Evolutionary conservation across 495 filamentous ascomycete species (phyloP), one percentile per base, ranked within the genome.

Genomic region (Daldinia childiae): DNA sequence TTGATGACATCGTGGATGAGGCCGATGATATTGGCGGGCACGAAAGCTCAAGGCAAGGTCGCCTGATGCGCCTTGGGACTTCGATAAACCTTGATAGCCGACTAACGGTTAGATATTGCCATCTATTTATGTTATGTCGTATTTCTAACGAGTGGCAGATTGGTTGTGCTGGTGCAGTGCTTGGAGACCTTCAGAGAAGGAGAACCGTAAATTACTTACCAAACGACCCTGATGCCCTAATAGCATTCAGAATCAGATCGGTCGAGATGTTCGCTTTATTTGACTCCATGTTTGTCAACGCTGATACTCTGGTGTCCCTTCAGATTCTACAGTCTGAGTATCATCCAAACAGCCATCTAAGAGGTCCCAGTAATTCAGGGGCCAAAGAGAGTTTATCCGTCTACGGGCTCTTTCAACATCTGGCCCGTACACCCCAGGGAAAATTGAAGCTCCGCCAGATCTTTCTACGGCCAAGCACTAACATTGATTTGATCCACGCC

Each of bases 371-470:
- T 11, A 88, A 80, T 68, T 89, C 90, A 0, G 90, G 90, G 14
- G 87, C 90, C 0, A 98, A 97, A 77, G 93, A 98, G 77, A 91
- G 89, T 7, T 86, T 98, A n/a, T 97, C 94, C 2, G 79, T 99
- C 1, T 96, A 91, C 69, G 95, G 94, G 4, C 83, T 96, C 12
- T 93, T 96, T 67, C 87, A 90, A 48, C 85, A 90, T 41, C 82
- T 95, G 64, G 91, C 96, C 45, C 87, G 86, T 34, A 97, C 93
- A 2, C 89, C 93, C 6, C 92, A 97, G 72, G 95, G 96, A 2
- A 93, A 90, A 72, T 77, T 82, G 26, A 87, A 86, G 54, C 84
- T 99, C 4, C 89, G 92, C 21, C 91, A 93, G 73, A 91, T 92
- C 70, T 97, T 99, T 68, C 84, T 98, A 32, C 89, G 91, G 0